phyloP scores from a whole-genome alignment of 495 filamentous ascomycete species.

The Amniculicola lignicola region DNA sequence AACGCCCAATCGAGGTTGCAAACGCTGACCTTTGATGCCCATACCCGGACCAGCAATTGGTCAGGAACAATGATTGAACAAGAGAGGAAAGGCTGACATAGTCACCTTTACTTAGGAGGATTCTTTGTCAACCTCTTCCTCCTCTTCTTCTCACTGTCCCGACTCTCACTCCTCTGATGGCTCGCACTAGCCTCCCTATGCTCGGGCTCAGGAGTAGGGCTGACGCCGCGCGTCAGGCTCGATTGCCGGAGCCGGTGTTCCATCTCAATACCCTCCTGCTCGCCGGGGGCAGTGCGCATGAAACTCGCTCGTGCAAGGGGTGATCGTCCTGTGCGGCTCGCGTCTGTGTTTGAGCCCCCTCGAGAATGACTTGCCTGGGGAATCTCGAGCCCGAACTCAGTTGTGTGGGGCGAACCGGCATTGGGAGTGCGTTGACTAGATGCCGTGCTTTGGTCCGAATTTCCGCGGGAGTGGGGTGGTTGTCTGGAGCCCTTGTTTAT shows the following conservation, averaged over 20 bases:
- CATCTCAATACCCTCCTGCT: constrained; percentile 29
- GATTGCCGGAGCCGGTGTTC: constrained; percentile 25
- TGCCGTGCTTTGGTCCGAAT: constrained; percentile 6
- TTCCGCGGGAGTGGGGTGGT: constrained; percentile 14
- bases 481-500: constrained; percentile 4
- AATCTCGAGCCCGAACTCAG: constrained; percentile 14
- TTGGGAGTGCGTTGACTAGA: neutral
- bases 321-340: constrained; percentile 24
- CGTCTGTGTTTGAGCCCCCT: constrained; percentile 8
- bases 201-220: constrained; percentile 10
- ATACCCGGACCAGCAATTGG: too few relatives aligned
- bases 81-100: too few relatives aligned
- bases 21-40: too few relatives aligned
- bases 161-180: constrained; percentile 17
- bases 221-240: constrained; percentile 21
- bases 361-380: constrained; percentile 12
- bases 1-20: too few relatives aligned
- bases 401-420: constrained; percentile 21
- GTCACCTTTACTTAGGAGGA: constrained; percentile 16
- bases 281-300: constrained; percentile 29
- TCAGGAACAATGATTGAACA: too few relatives aligned
- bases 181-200: neutral
- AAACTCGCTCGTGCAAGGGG: constrained; percentile 41
- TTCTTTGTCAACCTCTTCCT: constrained; percentile 30
- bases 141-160: constrained; percentile 27